Evolutionary conservation across 2,329 filamentous ascomycete genomes (phyloP), one percentile per base, ranked within the genome.

Genomic region (Pezizomycotina sp.): DNA sequence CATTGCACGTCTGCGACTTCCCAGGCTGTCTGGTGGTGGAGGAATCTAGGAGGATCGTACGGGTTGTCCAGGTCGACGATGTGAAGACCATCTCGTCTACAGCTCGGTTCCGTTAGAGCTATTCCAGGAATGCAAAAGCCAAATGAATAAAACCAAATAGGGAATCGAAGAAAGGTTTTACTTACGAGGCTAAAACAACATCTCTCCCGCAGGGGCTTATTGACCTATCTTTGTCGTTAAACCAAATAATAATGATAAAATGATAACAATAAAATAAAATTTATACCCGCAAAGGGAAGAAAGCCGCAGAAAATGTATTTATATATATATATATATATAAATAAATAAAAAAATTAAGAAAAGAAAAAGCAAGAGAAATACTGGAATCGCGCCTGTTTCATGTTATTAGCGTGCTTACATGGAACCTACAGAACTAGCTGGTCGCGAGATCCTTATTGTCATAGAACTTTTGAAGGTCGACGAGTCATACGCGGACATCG

Each of bases 1-100:
- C 86, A 93, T 58, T 93, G 86, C 19, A 92, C 84, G 57, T 93
- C 86, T 7, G 86, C 83, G 4, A 92, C 84, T 33, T 92, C 74
- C 82, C 84, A 93, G n/a, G 81, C 77, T 27, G 82, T 74, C 36
- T 81, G 77, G 58, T 92, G 81, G 45, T 77, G 77, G 49, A 93
- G 66, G 51, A 83, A 77, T 12, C 83, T 76, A 12, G 86, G 86
- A 6, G 78, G 77, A 42, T 77, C 89, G 54, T 83, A 89, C 1
- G 82, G 82, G 7, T 75, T 83, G 59, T 93, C 84, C 29, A 93
- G 65, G 51, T 93, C 84, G 52, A 93, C 84, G 48, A 93, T 82
- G 53, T 86, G 77, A 36, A 93, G 67, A 29, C 84, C 84, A 52
- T 89, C 77, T 34, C 80, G 81, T 32, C 73, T 76, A 47, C 39